Conservation (phyloP, 202 grass and related monocot species). For the Carex sylvatica region DNA sequence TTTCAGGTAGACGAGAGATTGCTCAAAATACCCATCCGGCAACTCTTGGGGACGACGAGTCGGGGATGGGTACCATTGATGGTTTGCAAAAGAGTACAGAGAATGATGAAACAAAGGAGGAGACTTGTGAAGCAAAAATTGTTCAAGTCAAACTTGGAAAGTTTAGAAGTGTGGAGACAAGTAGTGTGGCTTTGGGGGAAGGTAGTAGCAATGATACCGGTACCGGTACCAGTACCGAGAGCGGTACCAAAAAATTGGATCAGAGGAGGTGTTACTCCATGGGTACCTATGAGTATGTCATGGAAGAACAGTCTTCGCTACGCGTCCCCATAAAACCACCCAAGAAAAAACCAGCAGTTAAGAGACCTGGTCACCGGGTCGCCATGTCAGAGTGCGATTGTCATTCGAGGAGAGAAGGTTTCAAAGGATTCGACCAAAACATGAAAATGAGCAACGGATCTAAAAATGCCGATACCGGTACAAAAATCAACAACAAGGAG, state of each 20-base stretch:
- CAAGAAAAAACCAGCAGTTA: slow-evolving; percentile 31
- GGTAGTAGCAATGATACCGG: slow-evolving; percentile 31
- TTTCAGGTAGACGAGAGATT: slow-evolving; percentile 48
- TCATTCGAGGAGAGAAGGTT: slow-evolving; percentile 63
- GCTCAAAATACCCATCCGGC: slow-evolving; percentile 32
- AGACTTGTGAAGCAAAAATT: slow-evolving; percentile 36
- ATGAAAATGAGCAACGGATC: background rate
- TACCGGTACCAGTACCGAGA: slow-evolving; percentile 1
- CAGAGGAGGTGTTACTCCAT: slow-evolving; percentile 85
- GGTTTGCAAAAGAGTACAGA: slow-evolving; percentile 26
- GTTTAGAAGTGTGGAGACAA: slow-evolving; percentile 36
- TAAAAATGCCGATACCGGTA: slow-evolving; percentile 9
- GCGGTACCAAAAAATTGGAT: slow-evolving; percentile 37
- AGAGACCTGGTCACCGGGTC: slow-evolving; percentile 40
- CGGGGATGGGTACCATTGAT: background rate
- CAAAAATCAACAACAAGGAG: slow-evolving; percentile 33
- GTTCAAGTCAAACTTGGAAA: slow-evolving; percentile 84
- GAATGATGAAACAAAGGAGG: slow-evolving; percentile 36
- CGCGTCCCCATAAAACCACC: slow-evolving; percentile 65
- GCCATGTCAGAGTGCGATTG: slow-evolving; percentile 78
- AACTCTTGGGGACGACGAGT: slow-evolving; percentile 33
- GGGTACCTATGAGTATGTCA: slow-evolving; percentile 91
- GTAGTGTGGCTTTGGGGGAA: slow-evolving; percentile 13
- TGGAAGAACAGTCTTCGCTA: slow-evolving; percentile 54
- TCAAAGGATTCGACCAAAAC: slow-evolving; percentile 42